These are phyloP conservation scores for Peniophora sp. DNA, from an alignment of 1,284 basidiomycete genomes.

Conservation along the genomic window DNA sequence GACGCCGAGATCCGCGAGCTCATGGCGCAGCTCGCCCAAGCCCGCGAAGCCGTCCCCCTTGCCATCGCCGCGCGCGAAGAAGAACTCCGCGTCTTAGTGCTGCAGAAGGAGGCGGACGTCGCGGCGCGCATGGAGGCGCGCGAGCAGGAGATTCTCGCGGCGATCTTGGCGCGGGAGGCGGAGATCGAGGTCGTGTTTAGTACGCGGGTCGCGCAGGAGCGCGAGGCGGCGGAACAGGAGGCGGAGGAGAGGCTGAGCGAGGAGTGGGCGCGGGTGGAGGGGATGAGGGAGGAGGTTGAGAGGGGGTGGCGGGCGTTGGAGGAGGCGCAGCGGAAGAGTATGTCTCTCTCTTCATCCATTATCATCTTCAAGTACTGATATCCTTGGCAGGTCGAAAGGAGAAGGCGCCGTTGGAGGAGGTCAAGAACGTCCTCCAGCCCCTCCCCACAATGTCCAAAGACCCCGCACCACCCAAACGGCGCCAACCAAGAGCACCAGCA, in stretches of 20 bases:
- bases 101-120: constrained; percentile 64
- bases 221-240: constrained; percentile 36
- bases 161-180: constrained; percentile 36
- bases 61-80: constrained; percentile 59
- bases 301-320: constrained; percentile 34
- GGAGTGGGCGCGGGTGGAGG: constrained; percentile 43
- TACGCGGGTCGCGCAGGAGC: constrained; percentile 47
- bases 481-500: constrained; percentile 13
- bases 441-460: constrained; percentile 33
- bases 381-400: constrained; percentile 32
- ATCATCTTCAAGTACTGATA: not conserved
- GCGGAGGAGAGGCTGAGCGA: constrained; percentile 43
- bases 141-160: constrained; percentile 60
- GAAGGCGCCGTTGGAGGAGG: constrained; percentile 62
- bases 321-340: constrained; percentile 29
- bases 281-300: constrained; percentile 37
- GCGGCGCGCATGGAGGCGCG: constrained; percentile 58
- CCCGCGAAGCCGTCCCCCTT: constrained; percentile 36
- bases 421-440: constrained; percentile 59
- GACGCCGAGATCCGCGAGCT: constrained; percentile 51
- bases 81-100: constrained; percentile 57
- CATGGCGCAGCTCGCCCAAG: constrained; percentile 29
- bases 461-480: constrained; percentile 12
- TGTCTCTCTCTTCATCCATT: not conserved
- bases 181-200: constrained; percentile 45